Evolutionary conservation across 1,284 basidiomycete species (phyloP).

Genomic region (Leccinum brunneo-olivaceum): DNA sequence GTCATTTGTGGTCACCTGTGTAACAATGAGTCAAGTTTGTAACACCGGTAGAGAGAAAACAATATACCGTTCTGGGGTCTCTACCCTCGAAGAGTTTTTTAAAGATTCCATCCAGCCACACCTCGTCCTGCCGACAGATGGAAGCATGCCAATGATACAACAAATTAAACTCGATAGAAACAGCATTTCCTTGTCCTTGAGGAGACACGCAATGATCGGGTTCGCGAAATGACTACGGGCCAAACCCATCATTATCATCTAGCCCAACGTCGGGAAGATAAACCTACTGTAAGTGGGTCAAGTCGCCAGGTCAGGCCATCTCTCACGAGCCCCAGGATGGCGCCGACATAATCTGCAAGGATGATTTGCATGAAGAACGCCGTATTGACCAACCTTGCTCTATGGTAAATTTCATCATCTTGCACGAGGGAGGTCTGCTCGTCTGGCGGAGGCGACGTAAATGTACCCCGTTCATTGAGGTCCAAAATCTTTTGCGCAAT

Average conservation of each 20-base stretch:
- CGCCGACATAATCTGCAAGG: constrained; percentile 58
- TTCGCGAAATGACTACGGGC: constrained; percentile 21
- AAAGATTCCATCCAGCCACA: constrained; percentile 55
- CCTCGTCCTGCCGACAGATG: constrained; percentile 50
- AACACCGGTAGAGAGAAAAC: constrained; percentile 3
- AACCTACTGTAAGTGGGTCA: constrained; percentile 39
- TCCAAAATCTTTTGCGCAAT: constrained; percentile 63
- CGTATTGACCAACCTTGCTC: constrained; percentile 69
- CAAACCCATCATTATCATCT: background rate
- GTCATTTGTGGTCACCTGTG: constrained; percentile 37
- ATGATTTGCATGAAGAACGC: constrained; percentile 70
- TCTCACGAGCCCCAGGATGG: constrained; percentile 43
- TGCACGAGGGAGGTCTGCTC: constrained; percentile 37
- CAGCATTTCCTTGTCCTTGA: constrained; percentile 66
- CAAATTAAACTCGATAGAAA: constrained; percentile 70
- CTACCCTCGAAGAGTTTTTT: constrained; percentile 36
- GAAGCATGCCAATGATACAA: constrained; percentile 74
- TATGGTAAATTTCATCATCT: constrained; percentile 73
- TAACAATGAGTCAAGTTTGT: constrained; percentile 5
- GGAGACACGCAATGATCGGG: constrained; percentile 31
- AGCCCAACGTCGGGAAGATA: background rate
- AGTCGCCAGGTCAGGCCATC: constrained; percentile 43
- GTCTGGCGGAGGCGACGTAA: constrained; percentile 18
- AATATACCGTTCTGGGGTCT: constrained; percentile 35
- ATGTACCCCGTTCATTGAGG: constrained; percentile 59